Percentiles rank a stretch among this genome's conserved stretches.
Conservation (phyloP, 2,329 filamentous ascomycete genomes). For the Aspergillus fructus region DNA sequence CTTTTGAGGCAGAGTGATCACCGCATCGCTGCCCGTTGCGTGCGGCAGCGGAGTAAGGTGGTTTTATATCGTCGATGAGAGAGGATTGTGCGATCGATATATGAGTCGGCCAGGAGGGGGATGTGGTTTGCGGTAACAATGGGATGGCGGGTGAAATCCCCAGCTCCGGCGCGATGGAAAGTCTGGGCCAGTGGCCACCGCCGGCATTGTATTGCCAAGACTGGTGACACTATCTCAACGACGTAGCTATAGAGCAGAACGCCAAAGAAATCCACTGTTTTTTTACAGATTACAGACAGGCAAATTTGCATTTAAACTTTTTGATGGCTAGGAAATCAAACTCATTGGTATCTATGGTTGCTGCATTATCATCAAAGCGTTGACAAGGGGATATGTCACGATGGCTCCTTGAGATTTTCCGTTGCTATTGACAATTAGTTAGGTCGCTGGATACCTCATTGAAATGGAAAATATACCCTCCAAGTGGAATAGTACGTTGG, state of each 20-base stretch:
- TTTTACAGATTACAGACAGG: background rate
- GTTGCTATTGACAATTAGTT: constrained; percentile 58
- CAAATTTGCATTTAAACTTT: background rate
- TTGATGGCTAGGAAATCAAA: background rate
- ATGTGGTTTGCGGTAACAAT: constrained; percentile 3
- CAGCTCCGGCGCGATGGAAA: constrained; percentile 17
- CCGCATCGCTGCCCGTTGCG: constrained; percentile 21
- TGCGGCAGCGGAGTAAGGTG: background rate
- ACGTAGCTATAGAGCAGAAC: background rate
- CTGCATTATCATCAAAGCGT: constrained; percentile 1
- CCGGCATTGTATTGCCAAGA: constrained; percentile 20
- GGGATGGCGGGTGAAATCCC: constrained; percentile 9
- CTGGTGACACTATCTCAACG: background rate
- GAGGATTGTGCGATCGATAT: background rate
- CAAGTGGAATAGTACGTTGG: constrained; percentile 93
- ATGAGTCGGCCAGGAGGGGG: background rate
- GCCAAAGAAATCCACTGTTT: background rate
- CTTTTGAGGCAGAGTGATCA: constrained; percentile 14
- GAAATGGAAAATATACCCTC: constrained; percentile 64
- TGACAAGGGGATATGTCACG: constrained; percentile 43
- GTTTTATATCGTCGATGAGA: background rate
- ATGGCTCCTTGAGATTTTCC: constrained; percentile 77
- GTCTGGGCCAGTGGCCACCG: constrained; percentile 12
- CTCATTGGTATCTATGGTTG: constrained; percentile 2
- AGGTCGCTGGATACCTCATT: background rate